A percentile compares a stretch with the other conserved stretches of the same genome.
phyloP scores from a whole-genome alignment of 768 basidiomycete species.

The Lactarius tabidus region DNA sequence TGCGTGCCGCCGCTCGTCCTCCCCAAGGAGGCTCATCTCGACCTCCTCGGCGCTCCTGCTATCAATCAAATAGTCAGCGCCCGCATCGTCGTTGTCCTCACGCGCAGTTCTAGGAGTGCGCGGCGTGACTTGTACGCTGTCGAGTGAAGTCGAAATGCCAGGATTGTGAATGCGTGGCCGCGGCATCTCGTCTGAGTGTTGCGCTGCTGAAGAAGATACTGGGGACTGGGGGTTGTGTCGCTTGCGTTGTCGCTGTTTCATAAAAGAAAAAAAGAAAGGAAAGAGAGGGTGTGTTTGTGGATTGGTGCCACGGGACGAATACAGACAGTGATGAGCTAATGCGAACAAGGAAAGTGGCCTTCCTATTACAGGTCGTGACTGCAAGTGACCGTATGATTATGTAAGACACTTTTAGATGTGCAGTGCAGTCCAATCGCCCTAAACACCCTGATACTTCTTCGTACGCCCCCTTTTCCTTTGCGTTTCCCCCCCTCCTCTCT shows the following conservation, averaged over 20 bases:
- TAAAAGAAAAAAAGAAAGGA: neutral
- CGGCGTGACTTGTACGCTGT: constrained; percentile 20
- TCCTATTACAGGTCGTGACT: neutral
- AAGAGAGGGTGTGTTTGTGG: neutral
- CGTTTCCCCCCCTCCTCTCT: constrained; percentile 1
- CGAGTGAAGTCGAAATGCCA: constrained; percentile 10
- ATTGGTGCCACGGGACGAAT: neutral
- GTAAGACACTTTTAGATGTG: neutral
- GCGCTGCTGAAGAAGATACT: neutral
- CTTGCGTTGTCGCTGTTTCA: constrained; percentile 8
- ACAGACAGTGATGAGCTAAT: neutral
- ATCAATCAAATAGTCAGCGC: neutral
- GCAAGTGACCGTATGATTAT: neutral
- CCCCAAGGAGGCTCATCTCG: constrained; percentile 25
- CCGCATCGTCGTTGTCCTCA: neutral
- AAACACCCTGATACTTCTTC: constrained; percentile 16
- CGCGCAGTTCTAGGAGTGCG: constrained; percentile 12
- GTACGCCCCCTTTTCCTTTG: constrained; percentile 16
- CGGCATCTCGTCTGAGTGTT: neutral
- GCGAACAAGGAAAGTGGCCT: neutral
- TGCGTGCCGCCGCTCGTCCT: constrained; percentile 19
- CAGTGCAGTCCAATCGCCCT: neutral
- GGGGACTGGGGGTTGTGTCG: constrained; percentile 5
- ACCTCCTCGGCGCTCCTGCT: constrained; percentile 24
- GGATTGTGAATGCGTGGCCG: neutral